phyloP scores from a whole-genome alignment of 208 protist species.

The Leishmania tropica region DNA sequence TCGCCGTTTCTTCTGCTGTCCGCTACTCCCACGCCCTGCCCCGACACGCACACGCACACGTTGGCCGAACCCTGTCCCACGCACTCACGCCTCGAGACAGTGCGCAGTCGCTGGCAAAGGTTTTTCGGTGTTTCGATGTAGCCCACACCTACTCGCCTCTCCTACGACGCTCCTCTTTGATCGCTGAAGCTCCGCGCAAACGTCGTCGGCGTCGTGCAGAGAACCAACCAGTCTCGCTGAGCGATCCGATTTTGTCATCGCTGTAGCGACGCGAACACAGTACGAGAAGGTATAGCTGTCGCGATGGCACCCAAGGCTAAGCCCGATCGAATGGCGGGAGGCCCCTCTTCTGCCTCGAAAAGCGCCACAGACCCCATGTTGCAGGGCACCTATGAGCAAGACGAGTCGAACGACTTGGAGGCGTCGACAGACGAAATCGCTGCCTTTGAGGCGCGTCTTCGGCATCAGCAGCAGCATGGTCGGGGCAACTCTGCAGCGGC shows the following conservation, averaged over 20 bases:
- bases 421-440: slow-evolving; percentile 45
- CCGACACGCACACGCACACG: background rate
- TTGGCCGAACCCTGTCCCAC: background rate
- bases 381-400: slow-evolving; percentile 63
- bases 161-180: background rate
- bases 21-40: background rate
- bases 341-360: slow-evolving; percentile 3
- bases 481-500: slow-evolving; percentile 1
- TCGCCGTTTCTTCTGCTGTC: background rate
- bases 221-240: background rate
- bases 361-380: slow-evolving; percentile 54
- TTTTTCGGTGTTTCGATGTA: background rate
- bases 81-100: background rate
- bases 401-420: slow-evolving; percentile 47
- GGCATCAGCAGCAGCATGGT: slow-evolving; percentile 5
- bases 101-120: background rate
- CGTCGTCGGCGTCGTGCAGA: background rate
- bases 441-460: slow-evolving; percentile 54
- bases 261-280: background rate
- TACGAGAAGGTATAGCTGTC: background rate
- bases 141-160: background rate
- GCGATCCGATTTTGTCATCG: background rate
- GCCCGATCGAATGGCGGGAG: background rate
- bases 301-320: slow-evolving; percentile 25
- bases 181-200: background rate